These are phyloP conservation scores for Tinospora cordifolia DNA, from an alignment of 164 flowering plant genomes.

Conservation along the genomic window DNA sequence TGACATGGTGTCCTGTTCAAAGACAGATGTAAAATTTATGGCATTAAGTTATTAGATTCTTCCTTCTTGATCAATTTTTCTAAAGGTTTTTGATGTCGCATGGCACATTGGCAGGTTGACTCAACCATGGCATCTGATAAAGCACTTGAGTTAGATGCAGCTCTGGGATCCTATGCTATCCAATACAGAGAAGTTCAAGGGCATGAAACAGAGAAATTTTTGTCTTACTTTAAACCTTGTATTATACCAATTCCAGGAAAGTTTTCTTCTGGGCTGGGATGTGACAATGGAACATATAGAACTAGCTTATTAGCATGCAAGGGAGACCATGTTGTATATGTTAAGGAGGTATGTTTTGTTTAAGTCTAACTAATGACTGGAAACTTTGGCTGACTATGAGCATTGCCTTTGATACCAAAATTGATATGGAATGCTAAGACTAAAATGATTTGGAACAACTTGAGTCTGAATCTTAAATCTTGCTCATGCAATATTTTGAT, in stretches of 20 bases:
- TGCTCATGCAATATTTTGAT: too few relatives aligned
- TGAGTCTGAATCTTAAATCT: not conserved
- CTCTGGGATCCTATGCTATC: slow-evolving; percentile 51
- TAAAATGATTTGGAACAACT: too few relatives aligned
- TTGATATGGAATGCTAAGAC: not conserved
- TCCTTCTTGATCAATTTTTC: not conserved
- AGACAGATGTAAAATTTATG: not conserved
- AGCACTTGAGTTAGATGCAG: slow-evolving; percentile 56
- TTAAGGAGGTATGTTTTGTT: slow-evolving; percentile 47
- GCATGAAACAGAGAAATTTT: slow-evolving; percentile 58
- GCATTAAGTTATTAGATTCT: not conserved
- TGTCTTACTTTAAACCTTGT: slow-evolving; percentile 69
- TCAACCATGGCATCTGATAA: slow-evolving; percentile 50
- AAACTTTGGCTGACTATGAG: too few relatives aligned
- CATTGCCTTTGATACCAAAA: not conserved
- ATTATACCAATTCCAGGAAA: slow-evolving; percentile 58
- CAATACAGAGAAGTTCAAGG: slow-evolving; percentile 68
- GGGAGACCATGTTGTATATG: slow-evolving; percentile 59
- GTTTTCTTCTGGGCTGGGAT: slow-evolving; percentile 28
- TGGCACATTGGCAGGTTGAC: slow-evolving; percentile 36
- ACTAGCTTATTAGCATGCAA: slow-evolving; percentile 49
- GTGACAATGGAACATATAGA: slow-evolving; percentile 29
- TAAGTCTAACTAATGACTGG: not conserved
- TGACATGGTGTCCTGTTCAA: not conserved
- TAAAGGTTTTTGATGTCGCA: not conserved